Conservation (phyloP, 2,329 filamentous ascomycete species). For the Sarocladium strictum region DNA sequence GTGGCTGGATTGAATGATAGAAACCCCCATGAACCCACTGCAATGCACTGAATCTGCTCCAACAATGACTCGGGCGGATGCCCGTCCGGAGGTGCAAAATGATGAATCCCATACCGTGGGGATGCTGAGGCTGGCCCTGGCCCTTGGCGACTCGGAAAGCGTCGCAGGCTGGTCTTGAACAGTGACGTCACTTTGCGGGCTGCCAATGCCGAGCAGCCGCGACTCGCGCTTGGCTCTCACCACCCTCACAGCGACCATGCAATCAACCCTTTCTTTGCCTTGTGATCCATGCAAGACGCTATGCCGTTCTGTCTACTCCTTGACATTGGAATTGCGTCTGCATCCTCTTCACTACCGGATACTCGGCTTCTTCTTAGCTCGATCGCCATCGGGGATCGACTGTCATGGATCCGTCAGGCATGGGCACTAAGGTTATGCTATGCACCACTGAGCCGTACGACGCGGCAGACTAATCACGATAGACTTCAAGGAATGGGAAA, state of each 20-base stretch:
- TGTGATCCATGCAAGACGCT: not conserved
- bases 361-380: constrained; percentile 3
- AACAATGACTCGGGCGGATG: no score
- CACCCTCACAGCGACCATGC: no score
- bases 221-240: not conserved
- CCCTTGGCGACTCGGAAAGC: constrained; percentile 1
- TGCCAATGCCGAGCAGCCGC: constrained; percentile 1
- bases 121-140: not conserved
- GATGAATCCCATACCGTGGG: no score
- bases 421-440: no score
- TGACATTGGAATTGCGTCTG: not conserved
- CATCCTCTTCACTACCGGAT: not conserved
- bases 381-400: not conserved
- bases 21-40: not conserved
- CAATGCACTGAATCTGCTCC: no score
- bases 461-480: no score
- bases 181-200: not conserved
- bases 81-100: no score
- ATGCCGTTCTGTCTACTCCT: not conserved
- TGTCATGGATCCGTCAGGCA: not conserved
- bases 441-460: no score
- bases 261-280: no score
- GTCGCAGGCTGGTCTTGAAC: not conserved
- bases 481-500: no score
- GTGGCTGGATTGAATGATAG: not conserved